These are phyloP conservation scores for Alternaria sp. DNA, from an alignment of 2,329 filamentous ascomycete genomes.

Conservation along the genomic window DNA sequence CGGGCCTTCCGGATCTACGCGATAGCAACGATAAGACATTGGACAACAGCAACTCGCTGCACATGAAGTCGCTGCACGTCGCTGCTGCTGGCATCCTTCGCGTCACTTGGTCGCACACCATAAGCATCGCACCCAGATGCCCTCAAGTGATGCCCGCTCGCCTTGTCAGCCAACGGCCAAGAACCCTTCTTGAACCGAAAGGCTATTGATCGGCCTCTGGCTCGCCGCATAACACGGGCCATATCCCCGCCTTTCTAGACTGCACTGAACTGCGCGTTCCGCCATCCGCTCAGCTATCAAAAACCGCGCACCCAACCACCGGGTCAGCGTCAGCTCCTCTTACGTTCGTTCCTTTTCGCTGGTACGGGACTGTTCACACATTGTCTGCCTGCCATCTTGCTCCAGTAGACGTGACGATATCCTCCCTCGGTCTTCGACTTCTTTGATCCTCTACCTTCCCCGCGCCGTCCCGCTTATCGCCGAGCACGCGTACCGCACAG, in stretches of 20 bases:
- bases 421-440: slow-evolving; percentile 4
- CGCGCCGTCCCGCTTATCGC: slow-evolving; percentile 9
- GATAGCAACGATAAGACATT: slow-evolving; percentile 21
- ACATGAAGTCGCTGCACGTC: background rate
- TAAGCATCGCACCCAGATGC: background rate
- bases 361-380: slow-evolving; percentile 1
- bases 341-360: slow-evolving; percentile 8
- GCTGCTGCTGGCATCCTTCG: slow-evolving; percentile 2
- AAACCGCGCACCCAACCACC: slow-evolving; percentile 35
- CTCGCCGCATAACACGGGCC: slow-evolving; percentile 21
- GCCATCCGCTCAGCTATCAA: slow-evolving; percentile 20
- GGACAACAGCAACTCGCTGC: slow-evolving; percentile 5
- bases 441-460: slow-evolving; percentile 12
- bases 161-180: slow-evolving; percentile 1
- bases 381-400: slow-evolving; percentile 11
- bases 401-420: background rate
- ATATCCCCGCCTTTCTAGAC: slow-evolving; percentile 30
- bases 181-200: background rate
- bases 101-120: slow-evolving; percentile 5
- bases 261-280: slow-evolving; percentile 8
- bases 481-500: slow-evolving; percentile 6
- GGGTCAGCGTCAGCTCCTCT: slow-evolving; percentile 19
- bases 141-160: background rate
- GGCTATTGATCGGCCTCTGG: slow-evolving; percentile 2
- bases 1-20: slow-evolving; percentile 2